Base-by-base conservation (phyloP, 371 early-diverging fungal species). In the Lichtheimia corymbifera region DNA sequence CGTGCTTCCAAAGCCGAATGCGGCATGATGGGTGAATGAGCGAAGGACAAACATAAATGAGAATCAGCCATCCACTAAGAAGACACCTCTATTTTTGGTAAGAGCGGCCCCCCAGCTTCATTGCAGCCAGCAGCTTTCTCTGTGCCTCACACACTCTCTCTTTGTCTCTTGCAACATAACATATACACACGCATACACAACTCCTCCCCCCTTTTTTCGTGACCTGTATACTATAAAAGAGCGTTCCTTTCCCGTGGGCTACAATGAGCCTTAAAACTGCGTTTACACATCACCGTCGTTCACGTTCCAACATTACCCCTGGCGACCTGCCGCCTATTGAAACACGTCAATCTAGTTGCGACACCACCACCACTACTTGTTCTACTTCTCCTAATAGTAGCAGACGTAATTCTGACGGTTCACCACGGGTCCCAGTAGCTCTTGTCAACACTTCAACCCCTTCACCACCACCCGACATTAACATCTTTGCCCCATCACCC, bases 401-500 rank as follows among this genome's bases (percentile, higher is more conserved):
- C 35, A 35, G 68, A 13, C 64, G 68, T 20, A 68, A 64, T 44
- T 62, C 63, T 18, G 68, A 68, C 50, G 68, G 68, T 50, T 64
- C 68, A 3, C 61, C 61, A 44, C 54, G 60, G 25, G 53, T 60
- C 18, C 62, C 53, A 9, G 18, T 22, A 35, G 53, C 68, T n/a
- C 64, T 64, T 45, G 64, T 68, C 45, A 68, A 64, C 61, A 59
- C 64, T 27, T 68, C 64, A 57, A 61, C 56, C n/a, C 68, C 68
- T 50, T 59, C 71, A 17, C 64, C 57, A 30, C 40, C 57, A 49
- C 43, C 47, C 9, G 35, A 35, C 35, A 35, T 35, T 35, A 35
- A 35, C 61, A 62, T 68, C 28, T 68, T 63, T 60, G 63, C 56
- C 14, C 68, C 68, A 42, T 59, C 71, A 14, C 64, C 57, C 35